Percentiles rank a stretch among this genome's conserved stretches.
These are phyloP conservation scores for Magnaporthiopsis incrustans DNA, from an alignment of 2,329 filamentous ascomycete genomes.

Conservation along the genomic window DNA sequence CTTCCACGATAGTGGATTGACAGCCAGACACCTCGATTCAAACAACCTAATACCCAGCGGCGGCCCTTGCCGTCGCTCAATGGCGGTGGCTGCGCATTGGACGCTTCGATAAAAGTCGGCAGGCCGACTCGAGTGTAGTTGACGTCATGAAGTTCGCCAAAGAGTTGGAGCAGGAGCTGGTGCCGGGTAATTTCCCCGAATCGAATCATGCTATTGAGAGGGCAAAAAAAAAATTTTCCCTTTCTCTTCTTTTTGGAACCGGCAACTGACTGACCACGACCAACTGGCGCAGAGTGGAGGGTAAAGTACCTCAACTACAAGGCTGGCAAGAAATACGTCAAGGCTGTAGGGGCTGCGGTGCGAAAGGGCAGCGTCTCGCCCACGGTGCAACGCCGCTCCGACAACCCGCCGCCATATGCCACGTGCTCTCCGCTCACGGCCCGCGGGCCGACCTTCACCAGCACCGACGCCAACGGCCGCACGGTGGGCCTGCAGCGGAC, in stretches of 20 bases:
- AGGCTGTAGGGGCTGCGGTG: conserved; percentile 68
- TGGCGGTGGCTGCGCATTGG: not conserved
- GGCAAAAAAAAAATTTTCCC: too few relatives aligned
- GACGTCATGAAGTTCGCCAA: conserved; percentile 59
- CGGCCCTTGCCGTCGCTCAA: not conserved
- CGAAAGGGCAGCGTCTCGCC: conserved; percentile 50
- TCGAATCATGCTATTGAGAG: too few relatives aligned
- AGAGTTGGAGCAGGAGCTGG: conserved; percentile 78
- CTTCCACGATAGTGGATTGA: not conserved
- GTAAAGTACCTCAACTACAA: conserved; percentile 95
- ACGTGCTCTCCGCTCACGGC: conserved; percentile 19
- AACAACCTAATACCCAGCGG: not conserved
- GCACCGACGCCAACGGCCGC: not conserved
- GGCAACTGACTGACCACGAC: not conserved
- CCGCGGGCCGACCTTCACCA: conserved; percentile 12
- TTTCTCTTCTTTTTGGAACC: too few relatives aligned
- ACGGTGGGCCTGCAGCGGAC: not conserved
- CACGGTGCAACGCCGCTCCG: conserved; percentile 20
- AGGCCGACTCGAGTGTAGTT: not conserved
- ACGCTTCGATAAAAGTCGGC: not conserved
- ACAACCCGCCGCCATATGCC: conserved; percentile 24
- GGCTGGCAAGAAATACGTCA: conserved; percentile 89
- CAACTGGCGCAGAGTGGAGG: conserved; percentile 61
- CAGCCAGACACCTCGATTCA: not conserved
- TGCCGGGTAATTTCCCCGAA: conserved; percentile 52